These are phyloP conservation scores for Trichaptum fuscoviolaceum DNA, from an alignment of 768 basidiomycete genomes.

Conservation along the genomic window DNA sequence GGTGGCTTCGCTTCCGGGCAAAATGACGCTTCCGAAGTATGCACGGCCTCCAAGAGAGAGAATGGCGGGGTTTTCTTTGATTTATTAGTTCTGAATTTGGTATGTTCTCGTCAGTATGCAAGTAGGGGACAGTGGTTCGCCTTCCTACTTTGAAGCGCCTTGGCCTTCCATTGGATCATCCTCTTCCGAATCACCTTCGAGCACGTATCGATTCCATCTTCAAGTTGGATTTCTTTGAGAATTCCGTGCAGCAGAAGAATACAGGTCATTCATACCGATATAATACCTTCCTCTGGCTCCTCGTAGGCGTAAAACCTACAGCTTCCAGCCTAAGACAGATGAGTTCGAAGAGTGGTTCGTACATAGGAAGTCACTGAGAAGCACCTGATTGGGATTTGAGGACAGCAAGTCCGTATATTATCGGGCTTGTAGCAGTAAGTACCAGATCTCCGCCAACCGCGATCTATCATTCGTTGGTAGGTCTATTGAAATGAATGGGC, in stretches of 20 bases:
- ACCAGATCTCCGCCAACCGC: constrained; percentile 83
- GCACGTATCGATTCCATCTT: constrained; percentile 72
- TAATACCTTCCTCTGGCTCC: constrained; percentile 69
- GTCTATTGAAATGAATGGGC: constrained; percentile 33
- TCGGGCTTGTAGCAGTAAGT: constrained; percentile 87
- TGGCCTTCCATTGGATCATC: constrained; percentile 24
- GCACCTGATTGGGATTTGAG: constrained; percentile 91
- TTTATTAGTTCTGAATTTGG: constrained; percentile 8
- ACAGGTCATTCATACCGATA: constrained; percentile 46
- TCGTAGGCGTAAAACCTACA: constrained; percentile 58
- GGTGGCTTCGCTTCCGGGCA: constrained; percentile 18
- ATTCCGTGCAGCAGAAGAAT: constrained; percentile 2
- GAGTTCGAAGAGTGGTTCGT: constrained; percentile 18
- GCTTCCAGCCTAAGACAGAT: constrained; percentile 54
- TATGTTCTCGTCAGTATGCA: background rate
- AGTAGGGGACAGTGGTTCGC: background rate
- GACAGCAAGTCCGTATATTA: constrained; percentile 78
- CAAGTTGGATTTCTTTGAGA: constrained; percentile 1
- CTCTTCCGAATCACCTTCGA: constrained; percentile 35
- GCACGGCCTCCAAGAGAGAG: constrained; percentile 44
- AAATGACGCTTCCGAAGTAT: constrained; percentile 46
- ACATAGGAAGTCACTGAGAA: constrained; percentile 10
- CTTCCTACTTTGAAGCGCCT: background rate
- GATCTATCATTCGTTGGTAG: constrained; percentile 80
- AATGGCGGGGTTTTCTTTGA: constrained; percentile 24